Evolutionary conservation across 176 grass and related monocot genomes (phyloP), one percentile per base, ranked within the genome.

Genomic region (Hyparrhenia diplandra): DNA sequence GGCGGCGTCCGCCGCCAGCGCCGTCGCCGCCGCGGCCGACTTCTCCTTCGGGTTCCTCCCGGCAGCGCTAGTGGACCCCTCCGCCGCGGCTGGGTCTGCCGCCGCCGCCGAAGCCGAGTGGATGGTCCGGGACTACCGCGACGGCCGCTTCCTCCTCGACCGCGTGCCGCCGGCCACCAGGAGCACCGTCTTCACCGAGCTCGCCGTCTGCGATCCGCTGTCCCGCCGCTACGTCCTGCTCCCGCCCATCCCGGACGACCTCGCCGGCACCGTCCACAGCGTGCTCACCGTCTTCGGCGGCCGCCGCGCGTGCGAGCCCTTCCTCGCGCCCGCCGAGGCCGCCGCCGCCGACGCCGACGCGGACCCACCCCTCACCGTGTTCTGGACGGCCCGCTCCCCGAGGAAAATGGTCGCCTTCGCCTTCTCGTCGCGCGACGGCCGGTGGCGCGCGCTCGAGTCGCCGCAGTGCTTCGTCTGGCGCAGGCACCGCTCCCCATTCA

Each of bases 71-170:
- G 52, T 36, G 13, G 23, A 17, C 12, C 42, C 57, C 59, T 55
- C 47, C 57, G 65, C 54, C 40, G 8, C 52, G 52, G 52, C 52
- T n/a, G 52, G 20, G 20, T 54, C 49, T 14, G 5, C 14, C 13
- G 18, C 46, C 14, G 52, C 5, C 34, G 20, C 9, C 20, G 35
- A 6, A 34, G 8, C 21, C 20, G 20, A 5, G 0, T 89, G 87
- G 87, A 24, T 89, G 11, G 65, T 89, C 71, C 77, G 83, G 21
- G 87, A 85, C 78, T 27, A 76, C 27, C 73, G 78, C 65, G 83
- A 85, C 66, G 83, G 78, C 9, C 78, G 87, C 1, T 89, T 89
- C 65, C 87, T 89, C 65, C 82, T 89, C 35, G 77, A 85, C 82
- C 87, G 82, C 64, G 71, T 45, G 40, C 14, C 64, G 42, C 1